Percentiles rank a stretch among this genome's conserved stretches.
Evolutionary conservation across 495 filamentous ascomycete genomes (phyloP).

Genomic region (Sordaria brevicollis): DNA sequence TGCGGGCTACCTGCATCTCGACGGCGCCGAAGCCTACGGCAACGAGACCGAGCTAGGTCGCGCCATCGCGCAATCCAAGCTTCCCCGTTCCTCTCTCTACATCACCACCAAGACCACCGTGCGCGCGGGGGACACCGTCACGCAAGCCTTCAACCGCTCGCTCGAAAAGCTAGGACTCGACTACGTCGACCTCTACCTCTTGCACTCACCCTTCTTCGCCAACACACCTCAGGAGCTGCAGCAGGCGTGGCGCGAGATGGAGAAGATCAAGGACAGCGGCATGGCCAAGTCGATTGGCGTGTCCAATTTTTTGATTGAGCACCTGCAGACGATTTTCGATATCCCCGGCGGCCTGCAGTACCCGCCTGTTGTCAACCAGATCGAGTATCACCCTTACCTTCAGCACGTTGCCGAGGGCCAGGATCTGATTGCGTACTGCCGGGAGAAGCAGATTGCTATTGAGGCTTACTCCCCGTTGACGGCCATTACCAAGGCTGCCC

Average conservation of each 20-base stretch:
- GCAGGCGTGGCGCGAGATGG: slow-evolving; percentile 65
- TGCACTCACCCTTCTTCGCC: slow-evolving; percentile 67
- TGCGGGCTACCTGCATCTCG: slow-evolving; percentile 63
- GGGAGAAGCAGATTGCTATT: slow-evolving; percentile 56
- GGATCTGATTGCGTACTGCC: slow-evolving; percentile 53
- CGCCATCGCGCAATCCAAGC: slow-evolving; percentile 57
- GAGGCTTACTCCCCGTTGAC: slow-evolving; percentile 61
- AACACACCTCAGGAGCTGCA: slow-evolving; percentile 53
- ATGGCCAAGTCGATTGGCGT: slow-evolving; percentile 73
- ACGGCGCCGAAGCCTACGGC: slow-evolving; percentile 74
- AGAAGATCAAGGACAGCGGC: slow-evolving; percentile 59
- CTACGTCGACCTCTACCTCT: slow-evolving; percentile 81
- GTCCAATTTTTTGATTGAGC: slow-evolving; percentile 61
- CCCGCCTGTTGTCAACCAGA: slow-evolving; percentile 69
- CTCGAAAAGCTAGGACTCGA: slow-evolving; percentile 64
- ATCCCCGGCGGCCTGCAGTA: slow-evolving; percentile 20
- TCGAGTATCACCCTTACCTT: slow-evolving; percentile 82
- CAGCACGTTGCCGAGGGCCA: slow-evolving; percentile 44
- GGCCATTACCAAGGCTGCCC: slow-evolving; percentile 51
- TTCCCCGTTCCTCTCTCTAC: slow-evolving; percentile 60
- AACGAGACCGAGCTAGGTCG: slow-evolving; percentile 69
- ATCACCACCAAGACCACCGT: slow-evolving; percentile 65
- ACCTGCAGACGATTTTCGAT: slow-evolving; percentile 53
- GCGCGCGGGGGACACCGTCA: slow-evolving; percentile 45
- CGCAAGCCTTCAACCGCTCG: slow-evolving; percentile 55